Evolutionary conservation across 2,329 filamentous ascomycete genomes (phyloP).

Genomic region (Cladosporium velox): DNA sequence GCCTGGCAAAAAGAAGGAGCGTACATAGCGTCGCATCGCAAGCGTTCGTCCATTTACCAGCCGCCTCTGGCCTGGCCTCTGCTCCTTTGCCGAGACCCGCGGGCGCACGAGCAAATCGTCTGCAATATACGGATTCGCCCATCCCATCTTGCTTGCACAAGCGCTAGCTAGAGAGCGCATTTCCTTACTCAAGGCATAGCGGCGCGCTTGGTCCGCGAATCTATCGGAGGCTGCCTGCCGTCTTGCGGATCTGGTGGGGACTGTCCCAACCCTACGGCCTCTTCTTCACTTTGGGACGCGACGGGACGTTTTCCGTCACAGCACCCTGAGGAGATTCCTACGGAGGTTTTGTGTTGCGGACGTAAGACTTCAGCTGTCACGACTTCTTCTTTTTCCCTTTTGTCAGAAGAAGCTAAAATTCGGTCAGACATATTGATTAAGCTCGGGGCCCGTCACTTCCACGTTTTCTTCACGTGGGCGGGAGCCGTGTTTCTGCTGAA

Average conservation of each 20-base stretch:
- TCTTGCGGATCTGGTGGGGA: neutral
- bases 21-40: neutral
- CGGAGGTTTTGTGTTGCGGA: neutral
- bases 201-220: neutral
- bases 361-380: neutral
- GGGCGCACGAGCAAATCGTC: neutral
- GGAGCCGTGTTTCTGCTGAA: neutral
- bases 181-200: neutral
- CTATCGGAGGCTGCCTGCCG: neutral
- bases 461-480: slow-evolving; percentile 7
- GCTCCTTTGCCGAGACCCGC: neutral
- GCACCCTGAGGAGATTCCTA: too few species aligned
- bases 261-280: neutral
- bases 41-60: neutral
- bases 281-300: neutral
- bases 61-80: neutral
- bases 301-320: neutral
- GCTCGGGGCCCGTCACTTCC: neutral
- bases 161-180: neutral
- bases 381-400: neutral
- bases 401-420: neutral
- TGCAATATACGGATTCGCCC: neutral
- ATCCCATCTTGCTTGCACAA: neutral
- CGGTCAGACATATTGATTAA: neutral
- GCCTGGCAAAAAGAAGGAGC: neutral